Percentiles rank a stretch among this genome's conserved stretches.
Conservation (phyloP, 2,329 filamentous ascomycete genomes). For the Neonectria hederae region DNA sequence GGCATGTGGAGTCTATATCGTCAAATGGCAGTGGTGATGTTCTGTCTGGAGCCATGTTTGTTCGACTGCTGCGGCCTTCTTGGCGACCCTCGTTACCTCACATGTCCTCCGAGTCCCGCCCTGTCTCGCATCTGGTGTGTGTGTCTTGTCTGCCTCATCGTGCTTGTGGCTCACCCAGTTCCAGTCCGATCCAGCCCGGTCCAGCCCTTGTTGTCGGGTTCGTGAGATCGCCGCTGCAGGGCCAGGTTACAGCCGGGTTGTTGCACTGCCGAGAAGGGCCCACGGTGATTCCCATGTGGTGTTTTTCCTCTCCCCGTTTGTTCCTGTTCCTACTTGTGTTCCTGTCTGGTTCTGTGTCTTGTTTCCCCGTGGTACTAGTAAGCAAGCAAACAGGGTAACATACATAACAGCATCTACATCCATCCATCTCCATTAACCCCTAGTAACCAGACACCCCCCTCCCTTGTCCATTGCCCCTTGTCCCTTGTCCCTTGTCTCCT, state of each 20-base stretch:
- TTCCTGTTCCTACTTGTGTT: not conserved
- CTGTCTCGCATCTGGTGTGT: not conserved
- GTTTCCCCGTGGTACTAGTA: not conserved
- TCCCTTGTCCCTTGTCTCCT: not conserved
- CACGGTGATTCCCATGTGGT: not conserved
- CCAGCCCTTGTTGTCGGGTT: not conserved
- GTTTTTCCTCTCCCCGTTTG: not conserved
- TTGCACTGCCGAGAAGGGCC: not conserved
- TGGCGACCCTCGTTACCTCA: not conserved
- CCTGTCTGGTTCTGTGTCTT: not conserved
- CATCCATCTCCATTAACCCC: not conserved
- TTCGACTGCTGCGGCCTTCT: not conserved
- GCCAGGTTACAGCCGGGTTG: not conserved
- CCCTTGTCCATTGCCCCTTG: not conserved
- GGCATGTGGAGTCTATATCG: not conserved
- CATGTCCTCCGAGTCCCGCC: not conserved
- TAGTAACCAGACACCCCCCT: not conserved
- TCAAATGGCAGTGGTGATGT: not conserved
- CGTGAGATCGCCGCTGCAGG: not conserved
- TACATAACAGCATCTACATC: not conserved
- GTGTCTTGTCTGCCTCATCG: not conserved
- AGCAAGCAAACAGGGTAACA: not conserved
- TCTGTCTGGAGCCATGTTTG: not conserved
- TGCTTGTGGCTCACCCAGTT: not conserved
- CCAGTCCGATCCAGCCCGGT: not conserved